Conservation (phyloP, 192 early-diverging fungal species). For the Phycomyces blakesleeanus region DNA sequence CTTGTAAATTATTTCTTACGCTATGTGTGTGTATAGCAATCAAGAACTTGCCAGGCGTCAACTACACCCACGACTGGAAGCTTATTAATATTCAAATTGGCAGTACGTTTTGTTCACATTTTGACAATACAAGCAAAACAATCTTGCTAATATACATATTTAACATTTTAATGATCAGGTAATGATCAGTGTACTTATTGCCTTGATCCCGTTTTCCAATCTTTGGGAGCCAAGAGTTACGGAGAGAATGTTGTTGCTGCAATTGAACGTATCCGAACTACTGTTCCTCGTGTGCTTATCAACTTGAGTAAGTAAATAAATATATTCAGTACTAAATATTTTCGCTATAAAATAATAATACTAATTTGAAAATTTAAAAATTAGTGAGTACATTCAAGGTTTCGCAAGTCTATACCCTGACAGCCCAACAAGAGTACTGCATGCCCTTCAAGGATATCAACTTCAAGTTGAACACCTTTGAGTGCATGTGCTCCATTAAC, state of each 20-base stretch:
- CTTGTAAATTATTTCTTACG: not conserved
- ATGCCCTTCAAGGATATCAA: slow-evolving; percentile 1
- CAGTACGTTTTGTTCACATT: slow-evolving; percentile 4
- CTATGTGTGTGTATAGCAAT: slow-evolving; percentile 4
- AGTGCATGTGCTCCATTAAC: slow-evolving; percentile 13
- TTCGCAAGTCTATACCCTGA: slow-evolving; percentile 15
- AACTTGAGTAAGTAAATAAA: slow-evolving; percentile 26
- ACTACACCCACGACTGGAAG: slow-evolving; percentile 17
- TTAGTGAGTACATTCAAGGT: slow-evolving; percentile 27
- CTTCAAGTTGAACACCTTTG: slow-evolving; percentile 1
- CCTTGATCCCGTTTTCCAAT: not conserved
- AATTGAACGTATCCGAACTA: slow-evolving; percentile 6
- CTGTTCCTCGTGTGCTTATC: slow-evolving; percentile 13
- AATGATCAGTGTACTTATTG: slow-evolving; percentile 25
- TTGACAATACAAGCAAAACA: not conserved
- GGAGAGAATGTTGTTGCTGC: slow-evolving; percentile 19
- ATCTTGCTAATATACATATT: not conserved
- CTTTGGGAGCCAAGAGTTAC: slow-evolving; percentile 1
- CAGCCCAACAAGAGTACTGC: slow-evolving; percentile 14
- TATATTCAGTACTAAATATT: too few species aligned
- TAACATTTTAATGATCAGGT: not conserved
- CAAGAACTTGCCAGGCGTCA: not conserved
- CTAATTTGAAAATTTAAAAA: not conserved
- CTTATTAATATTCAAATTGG: slow-evolving; percentile 22
- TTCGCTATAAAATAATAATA: too few species aligned